Percentiles rank a stretch among this genome's conserved stretches.
Conservation (phyloP, 352 stramenopile genomes). For the Phytophthora niederhauseri region DNA sequence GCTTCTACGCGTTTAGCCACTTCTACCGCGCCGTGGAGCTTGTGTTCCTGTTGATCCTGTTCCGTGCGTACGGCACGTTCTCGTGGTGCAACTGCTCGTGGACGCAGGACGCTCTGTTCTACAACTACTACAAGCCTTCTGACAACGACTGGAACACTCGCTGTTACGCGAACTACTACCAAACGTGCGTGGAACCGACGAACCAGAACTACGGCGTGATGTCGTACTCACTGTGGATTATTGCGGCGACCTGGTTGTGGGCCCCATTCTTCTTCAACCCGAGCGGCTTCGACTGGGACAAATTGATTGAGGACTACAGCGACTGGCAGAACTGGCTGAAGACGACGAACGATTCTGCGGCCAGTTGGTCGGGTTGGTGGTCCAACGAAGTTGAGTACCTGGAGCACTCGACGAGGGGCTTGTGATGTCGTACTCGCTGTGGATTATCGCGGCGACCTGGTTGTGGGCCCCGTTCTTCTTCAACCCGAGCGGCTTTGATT, state of each 20-base stretch:
- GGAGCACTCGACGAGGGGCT: constrained; percentile 71
- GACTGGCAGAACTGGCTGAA: constrained; percentile 96
- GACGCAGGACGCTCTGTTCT: constrained; percentile 73
- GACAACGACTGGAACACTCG: constrained; percentile 81
- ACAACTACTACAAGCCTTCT: constrained; percentile 76
- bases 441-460: constrained; percentile 93
- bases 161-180: constrained; percentile 88
- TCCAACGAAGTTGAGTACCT: constrained; percentile 84
- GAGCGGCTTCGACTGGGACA: constrained; percentile 98
- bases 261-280: constrained; percentile 96
- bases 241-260: constrained; percentile 91
- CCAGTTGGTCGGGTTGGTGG: constrained; percentile 91
- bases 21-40: constrained; percentile 98
- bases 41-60: constrained; percentile 81
- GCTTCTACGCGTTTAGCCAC: constrained; percentile 98
- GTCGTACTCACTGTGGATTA: constrained; percentile 97
- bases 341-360: constrained; percentile 85
- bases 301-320: constrained; percentile 94
- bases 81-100: constrained; percentile 92
- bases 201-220: constrained; percentile 98
- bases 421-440: constrained; percentile 98
- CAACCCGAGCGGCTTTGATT: constrained; percentile 98
- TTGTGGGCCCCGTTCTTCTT: constrained; percentile 92
- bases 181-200: constrained; percentile 92
- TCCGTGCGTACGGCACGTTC: constrained; percentile 93